These are phyloP conservation scores for Arthrobotrys iridis DNA, from an alignment of 2,329 filamentous ascomycete genomes.

Conservation along the genomic window DNA sequence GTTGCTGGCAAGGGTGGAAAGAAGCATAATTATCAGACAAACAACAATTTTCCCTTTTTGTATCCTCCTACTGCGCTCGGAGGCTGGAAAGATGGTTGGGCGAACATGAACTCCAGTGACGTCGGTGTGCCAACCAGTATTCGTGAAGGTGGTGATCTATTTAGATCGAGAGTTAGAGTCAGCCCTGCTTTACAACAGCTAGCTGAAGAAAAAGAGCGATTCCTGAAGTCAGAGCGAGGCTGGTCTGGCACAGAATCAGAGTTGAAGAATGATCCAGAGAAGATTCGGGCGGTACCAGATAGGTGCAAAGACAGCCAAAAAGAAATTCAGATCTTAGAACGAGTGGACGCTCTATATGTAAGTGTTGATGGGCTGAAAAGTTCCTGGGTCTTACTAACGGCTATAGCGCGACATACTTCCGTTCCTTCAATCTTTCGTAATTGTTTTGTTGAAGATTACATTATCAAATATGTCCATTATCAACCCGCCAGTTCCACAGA, in stretches of 20 bases:
- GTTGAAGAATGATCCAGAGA: conserved; percentile 60
- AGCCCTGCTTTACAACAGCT: conserved; percentile 90
- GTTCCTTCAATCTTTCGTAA: conserved; percentile 89
- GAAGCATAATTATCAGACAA: conserved; percentile 99
- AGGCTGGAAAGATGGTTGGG: conserved; percentile 75
- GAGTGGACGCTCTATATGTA: conserved; percentile 87
- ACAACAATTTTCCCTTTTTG: conserved; percentile 97
- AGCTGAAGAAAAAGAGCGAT: conserved; percentile 92
- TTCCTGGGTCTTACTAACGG: not conserved
- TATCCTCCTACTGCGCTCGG: conserved; percentile 93
- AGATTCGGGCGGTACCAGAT: conserved; percentile 62
- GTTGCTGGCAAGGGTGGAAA: conserved; percentile 81
- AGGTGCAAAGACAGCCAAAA: conserved; percentile 65
- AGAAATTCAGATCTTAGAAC: conserved; percentile 72
- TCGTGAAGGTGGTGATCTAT: conserved; percentile 90
- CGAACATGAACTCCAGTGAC: conserved; percentile 76
- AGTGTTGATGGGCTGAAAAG: conserved; percentile 62
- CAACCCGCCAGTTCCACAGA: conserved; percentile 62
- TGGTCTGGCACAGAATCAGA: conserved; percentile 70
- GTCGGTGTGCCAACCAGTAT: conserved; percentile 93
- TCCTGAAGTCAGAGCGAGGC: conserved; percentile 89
- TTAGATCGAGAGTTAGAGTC: conserved; percentile 88
- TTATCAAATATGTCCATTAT: conserved; percentile 88
- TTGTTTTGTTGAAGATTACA: conserved; percentile 89
- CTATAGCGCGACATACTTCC: conserved; percentile 77